Evolutionary conservation across 192 early-diverging fungal species (phyloP), one percentile per base, ranked within the genome.

Genomic region (Umbelopsis sp.): DNA sequence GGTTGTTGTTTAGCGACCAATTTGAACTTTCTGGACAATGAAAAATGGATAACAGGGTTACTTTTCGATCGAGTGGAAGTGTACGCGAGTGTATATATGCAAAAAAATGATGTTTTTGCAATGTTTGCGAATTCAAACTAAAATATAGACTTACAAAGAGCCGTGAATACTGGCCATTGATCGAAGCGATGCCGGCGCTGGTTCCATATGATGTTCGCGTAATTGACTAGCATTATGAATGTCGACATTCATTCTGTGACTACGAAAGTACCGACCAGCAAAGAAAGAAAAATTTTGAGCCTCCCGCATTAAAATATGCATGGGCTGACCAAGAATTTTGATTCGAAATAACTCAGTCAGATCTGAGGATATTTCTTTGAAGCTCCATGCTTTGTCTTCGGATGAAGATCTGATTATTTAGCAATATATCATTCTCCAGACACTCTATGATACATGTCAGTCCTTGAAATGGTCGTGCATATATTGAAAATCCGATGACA

Each of bases 1-100:
- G 95, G 95, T 81, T 95, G 90, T 74, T 96, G 95, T 25, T 90
- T 79, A 32, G 94, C 82, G 65, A 90, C 86, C 50, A 94, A 80
- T 56, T 77, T 78, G 75, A 86, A 87, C 22, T 66, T 34, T n/a
- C 73, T 74, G 12, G 12, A 41, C 38, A 68, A 67, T 21, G 43
- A 65, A 31, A 45, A 47, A 17, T 16, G 22, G 24, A 53, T 20
- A 36, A 24, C 8, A 9, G 24, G 22, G 41, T 73, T 20, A 31
- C 20, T 21, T 20, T 14, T 26, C 54, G 36, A 53, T 25, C 52
- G 24, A 6, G 12, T 22, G 20, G 16, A 2, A 14, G 29, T 34
- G 4, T 17, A 34, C 56, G 26, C 47, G n/a, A n/a, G 47, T 4
- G 10, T 16, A 2, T 16, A 16, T 17, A 21, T 49, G 47, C 17